A percentile compares a stretch with the other conserved stretches of the same genome.
Conservation (phyloP, 768 basidiomycete species). For the Tricholoma sp. region DNA sequence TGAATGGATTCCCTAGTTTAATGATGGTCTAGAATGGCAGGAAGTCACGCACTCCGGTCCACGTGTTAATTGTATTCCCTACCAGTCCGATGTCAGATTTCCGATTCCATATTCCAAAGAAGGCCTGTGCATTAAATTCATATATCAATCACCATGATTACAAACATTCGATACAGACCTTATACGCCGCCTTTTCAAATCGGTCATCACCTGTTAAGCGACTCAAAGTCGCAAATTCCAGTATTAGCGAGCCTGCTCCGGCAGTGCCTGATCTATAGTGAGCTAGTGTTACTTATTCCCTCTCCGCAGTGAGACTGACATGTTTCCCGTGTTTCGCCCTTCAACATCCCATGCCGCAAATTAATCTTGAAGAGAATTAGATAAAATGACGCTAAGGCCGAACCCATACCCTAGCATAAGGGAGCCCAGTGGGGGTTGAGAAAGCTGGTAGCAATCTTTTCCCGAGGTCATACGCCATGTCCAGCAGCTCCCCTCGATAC, state of each 20-base stretch:
- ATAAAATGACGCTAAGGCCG: slow-evolving; percentile 1
- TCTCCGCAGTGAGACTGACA: slow-evolving; percentile 49
- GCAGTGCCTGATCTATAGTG: slow-evolving; percentile 60
- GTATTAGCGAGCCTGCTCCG: slow-evolving; percentile 86
- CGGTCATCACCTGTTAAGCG: slow-evolving; percentile 85
- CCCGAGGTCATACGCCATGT: slow-evolving; percentile 84
- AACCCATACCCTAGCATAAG: slow-evolving; percentile 73
- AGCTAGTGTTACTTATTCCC: not conserved
- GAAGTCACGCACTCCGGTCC: slow-evolving; percentile 60
- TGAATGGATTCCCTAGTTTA: slow-evolving; percentile 18
- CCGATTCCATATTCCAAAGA: slow-evolving; percentile 92
- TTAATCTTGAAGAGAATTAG: slow-evolving; percentile 54
- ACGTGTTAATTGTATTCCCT: slow-evolving; percentile 83
- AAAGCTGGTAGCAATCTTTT: slow-evolving; percentile 87
- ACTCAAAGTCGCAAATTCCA: slow-evolving; percentile 93
- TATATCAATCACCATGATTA: not conserved
- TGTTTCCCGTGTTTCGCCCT: slow-evolving; percentile 77
- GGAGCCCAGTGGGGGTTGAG: slow-evolving; percentile 84
- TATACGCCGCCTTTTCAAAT: slow-evolving; percentile 86
- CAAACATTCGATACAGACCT: slow-evolving; percentile 22
- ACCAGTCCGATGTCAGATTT: slow-evolving; percentile 80
- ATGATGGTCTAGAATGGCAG: not conserved
- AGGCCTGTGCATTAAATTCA: slow-evolving; percentile 42
- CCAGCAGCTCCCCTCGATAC: slow-evolving; percentile 78
- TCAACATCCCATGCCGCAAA: slow-evolving; percentile 69